Evolutionary conservation across 2,329 filamentous ascomycete genomes (phyloP).

Genomic region (Zasmidium cellare): DNA sequence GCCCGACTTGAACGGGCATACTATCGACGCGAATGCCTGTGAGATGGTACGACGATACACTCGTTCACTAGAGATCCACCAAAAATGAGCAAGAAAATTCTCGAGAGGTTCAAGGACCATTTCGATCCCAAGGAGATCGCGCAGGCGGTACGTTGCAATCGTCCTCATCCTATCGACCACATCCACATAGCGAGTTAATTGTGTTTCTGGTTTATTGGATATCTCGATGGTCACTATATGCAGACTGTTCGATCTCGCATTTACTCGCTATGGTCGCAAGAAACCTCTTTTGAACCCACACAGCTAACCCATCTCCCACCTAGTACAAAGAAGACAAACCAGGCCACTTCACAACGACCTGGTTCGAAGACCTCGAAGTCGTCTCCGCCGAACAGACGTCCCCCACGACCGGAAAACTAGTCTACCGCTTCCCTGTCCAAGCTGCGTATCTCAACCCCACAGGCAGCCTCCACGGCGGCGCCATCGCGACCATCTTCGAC

Average conservation of each 20-base stretch:
- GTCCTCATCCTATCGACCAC: too few species aligned
- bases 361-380: conserved; percentile 19
- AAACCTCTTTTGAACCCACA: too few species aligned
- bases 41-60: not conserved
- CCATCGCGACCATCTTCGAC: conserved; percentile 25
- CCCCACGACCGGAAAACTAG: conserved; percentile 16
- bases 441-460: conserved; percentile 27
- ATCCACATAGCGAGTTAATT: too few species aligned
- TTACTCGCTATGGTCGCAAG: too few species aligned
- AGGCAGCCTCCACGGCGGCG: conserved; percentile 26
- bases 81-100: not conserved
- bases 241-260: too few species aligned
- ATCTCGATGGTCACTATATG: too few species aligned
- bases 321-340: conserved; percentile 12
- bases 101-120: not conserved
- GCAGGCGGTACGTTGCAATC: not conserved
- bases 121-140: not conserved
- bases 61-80: not conserved
- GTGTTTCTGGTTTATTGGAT: too few species aligned
- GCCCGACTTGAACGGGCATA: too few species aligned
- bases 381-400: conserved; percentile 17
- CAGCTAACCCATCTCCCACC: not conserved
- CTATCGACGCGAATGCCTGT: not conserved
- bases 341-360: conserved; percentile 23
- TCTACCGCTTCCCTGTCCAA: conserved; percentile 25